Conservation (phyloP, 2,329 filamentous ascomycete genomes). For the Cryphonectria parasitica region DNA sequence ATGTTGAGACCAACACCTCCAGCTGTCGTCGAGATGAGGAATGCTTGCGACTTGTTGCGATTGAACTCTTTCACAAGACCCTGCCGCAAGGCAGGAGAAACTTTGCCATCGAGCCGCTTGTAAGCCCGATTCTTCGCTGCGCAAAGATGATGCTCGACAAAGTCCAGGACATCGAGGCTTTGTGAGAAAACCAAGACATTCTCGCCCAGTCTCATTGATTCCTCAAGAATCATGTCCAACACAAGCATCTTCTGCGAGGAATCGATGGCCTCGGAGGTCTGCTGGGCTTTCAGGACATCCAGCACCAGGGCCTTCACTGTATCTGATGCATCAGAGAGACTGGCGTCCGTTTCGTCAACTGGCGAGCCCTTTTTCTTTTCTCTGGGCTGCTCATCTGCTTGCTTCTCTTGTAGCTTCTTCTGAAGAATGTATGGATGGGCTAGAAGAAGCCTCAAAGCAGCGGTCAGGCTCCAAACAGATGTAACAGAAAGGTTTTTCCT, state of each 20-base stretch:
- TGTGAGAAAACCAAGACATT: slow-evolving; percentile 83
- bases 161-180: slow-evolving; percentile 70
- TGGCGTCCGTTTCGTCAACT: neutral
- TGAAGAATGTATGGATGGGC: slow-evolving; percentile 57
- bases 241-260: slow-evolving; percentile 72
- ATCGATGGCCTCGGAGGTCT: slow-evolving; percentile 46
- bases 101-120: slow-evolving; percentile 70
- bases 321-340: neutral
- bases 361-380: neutral
- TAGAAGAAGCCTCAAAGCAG: slow-evolving; percentile 52
- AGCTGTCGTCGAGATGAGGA: slow-evolving; percentile 81
- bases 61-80: slow-evolving; percentile 72
- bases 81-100: slow-evolving; percentile 62
- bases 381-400: neutral
- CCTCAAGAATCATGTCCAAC: slow-evolving; percentile 70
- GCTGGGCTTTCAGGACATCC: slow-evolving; percentile 43
- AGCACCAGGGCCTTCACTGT: slow-evolving; percentile 39
- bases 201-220: slow-evolving; percentile 65
- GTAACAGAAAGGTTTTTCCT: neutral
- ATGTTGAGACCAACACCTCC: slow-evolving; percentile 87
- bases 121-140: slow-evolving; percentile 48
- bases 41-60: slow-evolving; percentile 57
- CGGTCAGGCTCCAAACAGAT: slow-evolving; percentile 43
- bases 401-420: slow-evolving; percentile 38
- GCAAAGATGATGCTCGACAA: slow-evolving; percentile 66